Conservation (phyloP, 73 alveolate genomes). For the Tetrahymena malaccensis region DNA sequence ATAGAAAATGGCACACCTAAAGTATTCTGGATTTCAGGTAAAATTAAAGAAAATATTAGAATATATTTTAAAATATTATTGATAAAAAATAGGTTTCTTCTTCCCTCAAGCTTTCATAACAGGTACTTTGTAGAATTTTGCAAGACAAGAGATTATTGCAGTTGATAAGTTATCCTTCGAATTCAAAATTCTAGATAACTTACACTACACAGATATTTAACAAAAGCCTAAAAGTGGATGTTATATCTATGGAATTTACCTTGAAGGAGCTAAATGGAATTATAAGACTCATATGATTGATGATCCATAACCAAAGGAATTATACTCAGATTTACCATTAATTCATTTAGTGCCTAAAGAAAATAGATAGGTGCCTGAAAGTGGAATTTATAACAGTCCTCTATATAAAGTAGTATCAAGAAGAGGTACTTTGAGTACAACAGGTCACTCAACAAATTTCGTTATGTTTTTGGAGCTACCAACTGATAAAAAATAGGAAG, state of each 20-base stretch:
- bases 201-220: conserved; percentile 70
- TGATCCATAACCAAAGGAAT: conserved; percentile 92
- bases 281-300: conserved; percentile 74
- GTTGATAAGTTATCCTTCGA: conserved; percentile 87
- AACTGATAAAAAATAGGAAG: conserved; percentile 74
- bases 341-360: conserved; percentile 89
- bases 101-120: conserved; percentile 98
- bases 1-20: conserved; percentile 83
- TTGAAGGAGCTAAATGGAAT: conserved; percentile 98
- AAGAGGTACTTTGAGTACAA: conserved; percentile 98
- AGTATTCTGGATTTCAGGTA: conserved; percentile 84
- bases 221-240: conserved; percentile 91
- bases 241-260: conserved; percentile 91
- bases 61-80: not conserved
- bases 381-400: conserved; percentile 85
- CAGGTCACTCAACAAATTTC: conserved; percentile 96
- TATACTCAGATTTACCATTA: conserved; percentile 97
- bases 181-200: conserved; percentile 76
- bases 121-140: conserved; percentile 97
- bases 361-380: conserved; percentile 51
- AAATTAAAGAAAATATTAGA: too few species aligned
- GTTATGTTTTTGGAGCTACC: conserved; percentile 92
- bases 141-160: conserved; percentile 91
- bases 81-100: conserved; percentile 20
- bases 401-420: conserved; percentile 96